Evolutionary conservation across 116 monocot species (phyloP).

Genomic region (Zostera marina): DNA sequence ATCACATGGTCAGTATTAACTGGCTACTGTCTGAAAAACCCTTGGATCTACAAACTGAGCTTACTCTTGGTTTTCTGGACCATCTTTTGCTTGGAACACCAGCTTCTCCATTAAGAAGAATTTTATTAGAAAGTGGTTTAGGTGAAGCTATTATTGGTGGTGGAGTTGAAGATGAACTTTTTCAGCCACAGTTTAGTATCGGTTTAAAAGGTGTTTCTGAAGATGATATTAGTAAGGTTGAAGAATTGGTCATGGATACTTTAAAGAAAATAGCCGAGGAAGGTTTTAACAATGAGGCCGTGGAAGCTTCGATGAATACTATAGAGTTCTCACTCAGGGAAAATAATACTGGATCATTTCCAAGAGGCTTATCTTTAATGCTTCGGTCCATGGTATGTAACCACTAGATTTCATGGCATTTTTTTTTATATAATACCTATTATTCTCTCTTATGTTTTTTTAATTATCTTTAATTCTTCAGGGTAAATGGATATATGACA

Average conservation of each 20-base stretch:
- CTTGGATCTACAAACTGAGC: conserved; percentile 75
- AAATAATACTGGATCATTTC: conserved; percentile 98
- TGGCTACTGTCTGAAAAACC: conserved; percentile 82
- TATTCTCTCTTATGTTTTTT: background rate
- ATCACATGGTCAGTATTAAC: conserved; percentile 91
- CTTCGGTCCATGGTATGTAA: conserved; percentile 81
- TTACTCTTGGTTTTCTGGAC: conserved; percentile 80
- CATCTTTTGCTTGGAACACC: conserved; percentile 93
- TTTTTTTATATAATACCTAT: background rate
- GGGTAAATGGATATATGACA: conserved; percentile 99
- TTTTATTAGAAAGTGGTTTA: conserved; percentile 77
- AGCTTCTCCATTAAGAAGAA: conserved; percentile 80
- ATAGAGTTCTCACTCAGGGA: conserved; percentile 94
- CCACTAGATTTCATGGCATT: background rate
- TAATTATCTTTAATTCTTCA: conserved; percentile 20
- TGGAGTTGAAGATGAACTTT: conserved; percentile 90
- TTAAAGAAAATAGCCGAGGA: conserved; percentile 60
- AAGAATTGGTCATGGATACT: conserved; percentile 65
- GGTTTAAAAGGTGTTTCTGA: conserved; percentile 83
- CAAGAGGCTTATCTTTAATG: conserved; percentile 92
- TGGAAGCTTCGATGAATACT: conserved; percentile 97
- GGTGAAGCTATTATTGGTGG: conserved; percentile 95
- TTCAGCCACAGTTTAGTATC: conserved; percentile 94
- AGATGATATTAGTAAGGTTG: conserved; percentile 61
- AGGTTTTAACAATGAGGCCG: conserved; percentile 82